Conservation (phyloP, 2,329 filamentous ascomycete species). For the Penicillium sp. region DNA sequence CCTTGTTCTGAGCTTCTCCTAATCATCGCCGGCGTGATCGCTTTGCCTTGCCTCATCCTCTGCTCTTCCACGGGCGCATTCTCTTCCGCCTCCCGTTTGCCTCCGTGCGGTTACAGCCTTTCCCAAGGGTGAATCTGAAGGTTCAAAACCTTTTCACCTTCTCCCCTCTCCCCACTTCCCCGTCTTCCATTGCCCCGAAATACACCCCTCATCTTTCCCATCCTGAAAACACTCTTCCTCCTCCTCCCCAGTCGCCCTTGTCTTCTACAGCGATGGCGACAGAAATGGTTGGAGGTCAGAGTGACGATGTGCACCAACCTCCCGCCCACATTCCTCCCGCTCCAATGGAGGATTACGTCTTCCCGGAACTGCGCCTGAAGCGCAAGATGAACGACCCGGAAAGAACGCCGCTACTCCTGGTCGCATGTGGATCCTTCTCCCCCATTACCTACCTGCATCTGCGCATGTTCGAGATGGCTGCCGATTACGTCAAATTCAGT, state of each 20-base stretch:
- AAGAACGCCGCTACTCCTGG: slow-evolving; percentile 48
- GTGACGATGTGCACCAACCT: slow-evolving; percentile 29
- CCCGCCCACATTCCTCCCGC: slow-evolving; percentile 25
- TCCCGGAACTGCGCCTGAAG: slow-evolving; percentile 47
- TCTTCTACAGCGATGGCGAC: slow-evolving; percentile 23
- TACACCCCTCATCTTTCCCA: slow-evolving; percentile 7
- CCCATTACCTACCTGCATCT: slow-evolving; percentile 60
- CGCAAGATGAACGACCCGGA: slow-evolving; percentile 47
- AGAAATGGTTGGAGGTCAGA: slow-evolving; percentile 27
- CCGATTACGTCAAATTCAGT: slow-evolving; percentile 72
- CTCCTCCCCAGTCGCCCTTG: neutral
- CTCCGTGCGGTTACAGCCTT: slow-evolving; percentile 6
- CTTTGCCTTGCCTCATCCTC: too few relatives aligned
- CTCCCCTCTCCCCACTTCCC: slow-evolving; percentile 4
- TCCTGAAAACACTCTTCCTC: slow-evolving; percentile 1
- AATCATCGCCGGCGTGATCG: too few relatives aligned
- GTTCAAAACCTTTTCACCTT: slow-evolving; percentile 1
- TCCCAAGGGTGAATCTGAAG: neutral
- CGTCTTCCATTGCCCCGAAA: slow-evolving; percentile 1
- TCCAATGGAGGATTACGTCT: slow-evolving; percentile 43
- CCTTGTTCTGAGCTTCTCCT: too few relatives aligned
- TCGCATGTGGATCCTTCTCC: slow-evolving; percentile 62
- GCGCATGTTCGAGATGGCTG: slow-evolving; percentile 84
- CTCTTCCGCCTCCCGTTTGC: slow-evolving; percentile 17
- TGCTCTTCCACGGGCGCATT: too few relatives aligned